A percentile compares a stretch with the other conserved stretches of the same genome.
Evolutionary conservation across 2,329 filamentous ascomycete genomes (phyloP).

Genomic region (Stemphylium vesicarium): DNA sequence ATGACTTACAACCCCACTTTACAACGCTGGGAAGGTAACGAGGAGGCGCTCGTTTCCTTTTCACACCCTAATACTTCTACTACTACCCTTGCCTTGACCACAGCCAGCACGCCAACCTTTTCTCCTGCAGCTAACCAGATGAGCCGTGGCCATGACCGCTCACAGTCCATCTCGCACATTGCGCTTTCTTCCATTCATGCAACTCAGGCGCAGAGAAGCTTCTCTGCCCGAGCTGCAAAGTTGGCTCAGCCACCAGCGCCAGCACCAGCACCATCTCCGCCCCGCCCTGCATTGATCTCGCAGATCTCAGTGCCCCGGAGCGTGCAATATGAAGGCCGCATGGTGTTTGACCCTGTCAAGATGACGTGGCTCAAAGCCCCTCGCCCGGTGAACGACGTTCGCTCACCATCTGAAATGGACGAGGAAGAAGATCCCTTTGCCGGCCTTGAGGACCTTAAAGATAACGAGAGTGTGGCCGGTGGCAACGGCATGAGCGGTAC

Average conservation of each 20-base stretch:
- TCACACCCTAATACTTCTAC: constrained; percentile 59
- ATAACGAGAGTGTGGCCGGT: constrained; percentile 55
- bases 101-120: constrained; percentile 50
- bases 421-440: constrained; percentile 95
- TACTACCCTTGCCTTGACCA: constrained; percentile 49
- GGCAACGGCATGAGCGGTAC: constrained; percentile 28
- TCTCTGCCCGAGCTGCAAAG: constrained; percentile 45
- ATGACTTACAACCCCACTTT: constrained; percentile 94
- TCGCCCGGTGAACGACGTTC: constrained; percentile 43
- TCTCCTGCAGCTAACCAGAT: constrained; percentile 40
- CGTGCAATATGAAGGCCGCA: constrained; percentile 93
- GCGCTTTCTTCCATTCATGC: constrained; percentile 40
- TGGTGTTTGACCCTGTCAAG: constrained; percentile 95
- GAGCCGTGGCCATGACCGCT: constrained; percentile 42
- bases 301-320: constrained; percentile 82
- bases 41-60: constrained; percentile 81
- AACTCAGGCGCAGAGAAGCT: constrained; percentile 47
- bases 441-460: constrained; percentile 90
- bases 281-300: constrained; percentile 81
- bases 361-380: constrained; percentile 95
- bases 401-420: constrained; percentile 64
- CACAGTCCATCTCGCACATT: constrained; percentile 53
- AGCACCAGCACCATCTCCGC: constrained; percentile 56
- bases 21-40: constrained; percentile 95
- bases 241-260: constrained; percentile 47